Conservation (phyloP, 208 protist species). For the Strigomonas galati region DNA sequence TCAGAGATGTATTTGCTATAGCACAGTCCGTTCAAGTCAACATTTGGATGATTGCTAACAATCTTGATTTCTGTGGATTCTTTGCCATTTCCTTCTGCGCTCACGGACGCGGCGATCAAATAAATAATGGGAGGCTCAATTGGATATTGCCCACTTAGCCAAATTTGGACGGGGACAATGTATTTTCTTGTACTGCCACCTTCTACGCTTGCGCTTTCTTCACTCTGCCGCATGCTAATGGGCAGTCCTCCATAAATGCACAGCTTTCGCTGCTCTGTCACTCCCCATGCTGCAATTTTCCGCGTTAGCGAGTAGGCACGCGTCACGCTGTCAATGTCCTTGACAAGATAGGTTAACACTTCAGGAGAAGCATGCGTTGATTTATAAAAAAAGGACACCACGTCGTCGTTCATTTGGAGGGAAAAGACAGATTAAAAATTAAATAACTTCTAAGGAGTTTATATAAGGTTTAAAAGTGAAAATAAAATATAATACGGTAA, state of each 20-base stretch:
- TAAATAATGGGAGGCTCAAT: constrained; percentile 55
- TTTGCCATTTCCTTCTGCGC: constrained; percentile 12
- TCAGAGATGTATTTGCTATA: constrained; percentile 40
- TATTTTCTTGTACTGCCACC: background rate
- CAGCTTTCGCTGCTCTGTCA: constrained; percentile 46
- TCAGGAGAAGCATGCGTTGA: constrained; percentile 29
- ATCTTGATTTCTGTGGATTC: constrained; percentile 27
- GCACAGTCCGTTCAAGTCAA: constrained; percentile 55
- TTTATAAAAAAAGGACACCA: constrained; percentile 28
- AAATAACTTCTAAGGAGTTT: too few relatives aligned
- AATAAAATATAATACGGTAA: too few relatives aligned
- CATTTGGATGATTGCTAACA: constrained; percentile 40
- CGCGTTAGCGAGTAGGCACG: constrained; percentile 27
- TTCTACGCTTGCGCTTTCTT: too few relatives aligned
- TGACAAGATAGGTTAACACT: constrained; percentile 32
- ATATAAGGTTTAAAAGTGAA: too few relatives aligned
- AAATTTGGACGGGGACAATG: constrained; percentile 54
- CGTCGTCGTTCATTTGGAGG: constrained; percentile 3
- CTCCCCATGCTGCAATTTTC: constrained; percentile 40
- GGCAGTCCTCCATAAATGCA: constrained; percentile 61
- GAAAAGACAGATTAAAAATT: too few relatives aligned
- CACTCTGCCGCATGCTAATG: constrained; percentile 12
- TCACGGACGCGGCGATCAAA: constrained; percentile 19
- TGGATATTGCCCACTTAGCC: constrained; percentile 48
- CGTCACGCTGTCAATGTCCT: constrained; percentile 34